Conservation (phyloP, 2,329 filamentous ascomycete species). For the Sarocladium brachiariae region DNA sequence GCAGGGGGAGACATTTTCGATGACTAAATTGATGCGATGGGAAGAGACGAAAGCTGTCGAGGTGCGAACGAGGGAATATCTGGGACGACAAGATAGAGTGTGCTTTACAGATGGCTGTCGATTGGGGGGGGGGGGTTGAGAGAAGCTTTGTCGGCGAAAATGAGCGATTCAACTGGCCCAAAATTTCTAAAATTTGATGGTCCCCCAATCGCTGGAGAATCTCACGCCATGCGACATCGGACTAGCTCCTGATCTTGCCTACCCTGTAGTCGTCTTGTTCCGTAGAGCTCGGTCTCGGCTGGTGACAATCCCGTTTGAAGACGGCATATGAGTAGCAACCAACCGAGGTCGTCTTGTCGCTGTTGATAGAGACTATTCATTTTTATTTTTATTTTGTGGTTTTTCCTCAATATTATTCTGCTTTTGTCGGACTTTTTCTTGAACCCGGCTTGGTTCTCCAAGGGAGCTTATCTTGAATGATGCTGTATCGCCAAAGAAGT, state of each 20-base stretch:
- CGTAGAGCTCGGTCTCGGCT: too few relatives aligned
- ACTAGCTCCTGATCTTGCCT: background rate
- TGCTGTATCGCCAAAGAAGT: too few relatives aligned
- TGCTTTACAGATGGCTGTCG: slow-evolving; percentile 1
- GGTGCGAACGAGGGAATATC: too few relatives aligned
- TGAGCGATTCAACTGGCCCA: background rate
- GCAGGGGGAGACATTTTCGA: slow-evolving; percentile 53
- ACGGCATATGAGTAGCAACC: background rate
- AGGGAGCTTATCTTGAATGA: too few relatives aligned
- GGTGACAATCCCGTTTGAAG: background rate
- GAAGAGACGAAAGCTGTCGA: background rate
- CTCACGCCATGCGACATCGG: slow-evolving; percentile 7
- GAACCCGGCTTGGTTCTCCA: too few relatives aligned
- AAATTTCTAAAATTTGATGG: slow-evolving; percentile 10
- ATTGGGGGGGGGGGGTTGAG: background rate
- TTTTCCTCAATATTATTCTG: too few relatives aligned
- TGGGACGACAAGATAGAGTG: background rate
- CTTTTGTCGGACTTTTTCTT: too few relatives aligned
- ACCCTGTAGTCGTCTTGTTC: background rate
- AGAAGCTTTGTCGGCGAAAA: background rate
- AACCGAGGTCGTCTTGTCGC: too few relatives aligned
- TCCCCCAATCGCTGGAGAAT: background rate
- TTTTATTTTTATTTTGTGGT: too few relatives aligned
- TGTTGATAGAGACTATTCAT: too few relatives aligned
- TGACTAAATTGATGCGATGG: background rate